A percentile compares a stretch with the other conserved stretches of the same genome.
These are phyloP conservation scores for Kalmanozyma brasiliensis DNA, from an alignment of 1,284 basidiomycete genomes.

Conservation along the genomic window DNA sequence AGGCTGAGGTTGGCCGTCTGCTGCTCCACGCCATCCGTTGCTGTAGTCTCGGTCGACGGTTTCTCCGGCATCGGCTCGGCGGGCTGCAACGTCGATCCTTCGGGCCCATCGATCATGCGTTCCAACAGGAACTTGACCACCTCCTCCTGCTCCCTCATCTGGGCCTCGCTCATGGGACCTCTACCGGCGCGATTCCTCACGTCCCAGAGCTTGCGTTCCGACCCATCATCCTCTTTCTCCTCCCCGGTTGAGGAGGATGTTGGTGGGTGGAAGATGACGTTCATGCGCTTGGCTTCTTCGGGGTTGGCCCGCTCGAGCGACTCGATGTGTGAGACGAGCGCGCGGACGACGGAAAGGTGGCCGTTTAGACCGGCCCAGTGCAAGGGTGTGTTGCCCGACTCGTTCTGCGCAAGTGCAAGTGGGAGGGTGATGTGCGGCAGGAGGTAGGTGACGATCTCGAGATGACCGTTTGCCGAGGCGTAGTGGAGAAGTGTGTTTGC, in stretches of 20 bases:
- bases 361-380: constrained; percentile 68
- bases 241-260: constrained; percentile 15
- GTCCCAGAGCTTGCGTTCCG: constrained; percentile 63
- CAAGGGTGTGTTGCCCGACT: constrained; percentile 63
- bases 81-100: constrained; percentile 21
- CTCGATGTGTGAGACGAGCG: constrained; percentile 57
- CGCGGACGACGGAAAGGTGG: constrained; percentile 52
- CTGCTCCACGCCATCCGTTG: constrained; percentile 12
- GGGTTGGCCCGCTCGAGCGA: constrained; percentile 35
- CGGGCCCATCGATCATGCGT: constrained; percentile 49
- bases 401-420: constrained; percentile 55
- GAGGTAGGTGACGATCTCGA: constrained; percentile 44
- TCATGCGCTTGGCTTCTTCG: constrained; percentile 32
- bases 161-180: constrained; percentile 66
- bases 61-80: constrained; percentile 30
- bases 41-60: no score
- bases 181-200: constrained; percentile 62
- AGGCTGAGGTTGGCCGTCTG: constrained; percentile 28
- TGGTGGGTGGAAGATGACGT: constrained; percentile 32
- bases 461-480: constrained; percentile 63
- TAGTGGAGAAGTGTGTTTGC: constrained; percentile 62
- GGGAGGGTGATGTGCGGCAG: constrained; percentile 38
- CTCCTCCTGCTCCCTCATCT: constrained; percentile 62
- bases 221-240: constrained; percentile 41
- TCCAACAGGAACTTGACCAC: constrained; percentile 63